Base-by-base conservation (phyloP, 192 early-diverging fungal genomes). In the Haplosporangium gracile region DNA sequence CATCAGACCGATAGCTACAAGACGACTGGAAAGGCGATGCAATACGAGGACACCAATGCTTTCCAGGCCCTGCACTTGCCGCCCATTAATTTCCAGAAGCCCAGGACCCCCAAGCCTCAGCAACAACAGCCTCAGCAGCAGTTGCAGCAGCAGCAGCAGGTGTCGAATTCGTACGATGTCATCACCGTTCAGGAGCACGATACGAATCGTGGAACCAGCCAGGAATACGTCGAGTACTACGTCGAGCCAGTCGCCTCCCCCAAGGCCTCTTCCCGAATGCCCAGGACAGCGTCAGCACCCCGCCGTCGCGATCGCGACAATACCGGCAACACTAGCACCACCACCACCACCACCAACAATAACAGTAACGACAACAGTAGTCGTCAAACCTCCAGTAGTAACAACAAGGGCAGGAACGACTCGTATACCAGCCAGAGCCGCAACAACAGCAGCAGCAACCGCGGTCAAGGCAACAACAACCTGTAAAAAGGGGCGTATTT, bases 1-100 rank as follows among this genome's bases (percentile, higher is more conserved):
- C 76, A 86, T 51, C 79, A 86, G 51, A 81, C 84, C 4, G 84
- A 81, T 7, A 81, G 40, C 71, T 86, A 86, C 76, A 85, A 85
- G 63, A 85, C 10, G 38, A 86, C 84, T 16, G 84, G 84, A 42
- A 86, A 80, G 57, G 79, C 84, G 11, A 86, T 40, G n/a, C 78
- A 86, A 53, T 78, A 81, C 24, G 79, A 85, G 22, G 82, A 80
- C 20, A 80, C 65, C 34, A 70, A 77, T 26, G 63, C 76, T 8
- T 24, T 68, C 9, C 51, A 38, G 8, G 40, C 68, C 3, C 77
- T 80, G 20, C 82, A 79, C 43, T 32, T 80, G 70, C 78, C 82
- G 0, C 70, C 76, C 18, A 49, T 83, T 32, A 83, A 83, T 20
- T 55, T 78, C 24, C 79, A 71, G 15, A 71, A 60, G 42, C 73